These are phyloP conservation scores for Tagetes patula DNA, from an alignment of 129 eudicot species.

Conservation along the genomic window DNA sequence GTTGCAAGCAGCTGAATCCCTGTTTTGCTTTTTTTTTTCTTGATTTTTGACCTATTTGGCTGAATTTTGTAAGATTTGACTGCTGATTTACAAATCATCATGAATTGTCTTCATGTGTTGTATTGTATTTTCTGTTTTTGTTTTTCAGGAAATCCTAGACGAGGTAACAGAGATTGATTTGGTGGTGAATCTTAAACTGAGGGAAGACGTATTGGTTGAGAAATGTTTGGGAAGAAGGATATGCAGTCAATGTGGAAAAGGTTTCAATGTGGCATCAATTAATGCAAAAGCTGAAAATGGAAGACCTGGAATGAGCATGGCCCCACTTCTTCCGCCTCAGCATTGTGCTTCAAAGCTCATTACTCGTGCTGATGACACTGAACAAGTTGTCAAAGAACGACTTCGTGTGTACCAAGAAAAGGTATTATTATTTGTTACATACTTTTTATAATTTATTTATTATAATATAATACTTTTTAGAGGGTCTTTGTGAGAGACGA, in stretches of 20 bases:
- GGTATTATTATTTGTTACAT: conserved; percentile 41
- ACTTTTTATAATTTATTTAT: not conserved
- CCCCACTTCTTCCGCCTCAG: conserved; percentile 82
- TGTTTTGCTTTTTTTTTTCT: not conserved
- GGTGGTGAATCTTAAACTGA: conserved; percentile 90
- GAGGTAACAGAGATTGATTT: conserved; percentile 83
- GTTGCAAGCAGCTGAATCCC: not conserved
- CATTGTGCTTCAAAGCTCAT: conserved; percentile 82
- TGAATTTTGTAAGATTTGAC: not conserved
- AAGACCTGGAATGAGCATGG: conserved; percentile 63
- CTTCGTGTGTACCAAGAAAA: conserved; percentile 77
- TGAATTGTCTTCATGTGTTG: not conserved
- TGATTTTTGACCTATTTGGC: too few species aligned
- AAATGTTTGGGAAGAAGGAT: conserved; percentile 96
- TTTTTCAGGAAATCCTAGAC: conserved; percentile 76
- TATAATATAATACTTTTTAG: not conserved
- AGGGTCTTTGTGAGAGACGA: not conserved
- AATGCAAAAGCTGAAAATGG: conserved; percentile 55
- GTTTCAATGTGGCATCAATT: conserved; percentile 79
- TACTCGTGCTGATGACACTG: conserved; percentile 96
- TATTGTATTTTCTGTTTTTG: not conserved
- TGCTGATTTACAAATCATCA: not conserved
- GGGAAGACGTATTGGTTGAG: conserved; percentile 77
- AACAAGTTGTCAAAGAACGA: conserved; percentile 55
- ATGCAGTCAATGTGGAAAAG: conserved; percentile 51